These are phyloP conservation scores for Trichophyton rubrum DNA, from an alignment of 2,329 filamentous ascomycete species.

Conservation along the genomic window DNA sequence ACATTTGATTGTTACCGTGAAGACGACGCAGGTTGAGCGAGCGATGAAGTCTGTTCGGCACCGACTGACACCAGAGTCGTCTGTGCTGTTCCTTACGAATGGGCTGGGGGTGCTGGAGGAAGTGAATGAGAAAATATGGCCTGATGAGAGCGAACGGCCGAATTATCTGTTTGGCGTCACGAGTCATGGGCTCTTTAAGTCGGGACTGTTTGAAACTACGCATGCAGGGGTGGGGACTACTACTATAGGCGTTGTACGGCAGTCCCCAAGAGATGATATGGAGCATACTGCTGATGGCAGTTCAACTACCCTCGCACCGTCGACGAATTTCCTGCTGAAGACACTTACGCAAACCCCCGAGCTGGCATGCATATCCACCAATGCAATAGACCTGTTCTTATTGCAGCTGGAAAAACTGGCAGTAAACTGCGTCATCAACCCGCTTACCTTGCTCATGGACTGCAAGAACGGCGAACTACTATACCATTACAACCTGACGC, in stretches of 20 bases:
- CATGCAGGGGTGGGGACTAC: constrained; percentile 50
- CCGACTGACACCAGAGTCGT: constrained; percentile 54
- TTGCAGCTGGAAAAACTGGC: constrained; percentile 69
- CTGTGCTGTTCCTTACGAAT: constrained; percentile 65
- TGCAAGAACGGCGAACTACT: constrained; percentile 60
- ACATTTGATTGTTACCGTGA: constrained; percentile 68
- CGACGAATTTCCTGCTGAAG: constrained; percentile 49
- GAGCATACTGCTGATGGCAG: neutral
- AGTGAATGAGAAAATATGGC: constrained; percentile 59
- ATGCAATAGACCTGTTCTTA: constrained; percentile 51
- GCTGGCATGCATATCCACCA: constrained; percentile 48
- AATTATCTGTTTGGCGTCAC: constrained; percentile 62
- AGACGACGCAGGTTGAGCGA: constrained; percentile 54
- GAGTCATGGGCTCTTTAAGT: constrained; percentile 44
- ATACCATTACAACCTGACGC: constrained; percentile 52
- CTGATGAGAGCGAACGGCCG: constrained; percentile 52
- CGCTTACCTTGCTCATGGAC: constrained; percentile 68
- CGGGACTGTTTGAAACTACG: constrained; percentile 40
- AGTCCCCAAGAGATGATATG: constrained; percentile 11
- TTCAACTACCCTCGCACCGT: constrained; percentile 15
- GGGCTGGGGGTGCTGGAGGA: constrained; percentile 75
- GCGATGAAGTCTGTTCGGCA: constrained; percentile 54
- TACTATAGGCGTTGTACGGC: constrained; percentile 39
- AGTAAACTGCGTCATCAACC: constrained; percentile 64
- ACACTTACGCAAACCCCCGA: constrained; percentile 50